Conservation (phyloP, 208 protist genomes). For the Novymonas esmeraldas region DNA sequence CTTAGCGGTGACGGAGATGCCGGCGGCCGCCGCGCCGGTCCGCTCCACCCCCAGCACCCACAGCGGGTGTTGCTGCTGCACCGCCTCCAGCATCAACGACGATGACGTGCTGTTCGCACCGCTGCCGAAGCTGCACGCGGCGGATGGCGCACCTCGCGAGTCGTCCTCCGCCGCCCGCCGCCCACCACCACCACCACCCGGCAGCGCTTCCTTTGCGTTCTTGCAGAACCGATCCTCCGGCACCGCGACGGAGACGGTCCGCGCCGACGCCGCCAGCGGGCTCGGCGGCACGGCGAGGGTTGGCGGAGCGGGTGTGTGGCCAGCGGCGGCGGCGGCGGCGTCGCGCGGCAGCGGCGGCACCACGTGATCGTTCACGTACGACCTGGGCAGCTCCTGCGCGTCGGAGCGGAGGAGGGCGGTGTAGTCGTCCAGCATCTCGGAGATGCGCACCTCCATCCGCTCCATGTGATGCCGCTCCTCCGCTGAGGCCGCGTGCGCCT, state of each 20-base stretch:
- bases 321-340: too few relatives aligned
- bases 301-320: not conserved
- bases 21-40: conserved; percentile 8
- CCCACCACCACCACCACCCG: too few relatives aligned
- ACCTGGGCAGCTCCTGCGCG: conserved; percentile 8
- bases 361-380: conserved; percentile 18
- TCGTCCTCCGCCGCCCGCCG: too few relatives aligned
- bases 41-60: conserved; percentile 30
- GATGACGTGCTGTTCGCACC: too few relatives aligned
- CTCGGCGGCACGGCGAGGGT: not conserved
- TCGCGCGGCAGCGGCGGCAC: not conserved
- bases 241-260: not conserved
- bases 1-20: conserved; percentile 8
- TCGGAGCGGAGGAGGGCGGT: conserved; percentile 16
- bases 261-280: not conserved
- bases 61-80: conserved; percentile 1
- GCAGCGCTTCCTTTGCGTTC: too few relatives aligned
- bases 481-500: not conserved
- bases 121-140: too few relatives aligned
- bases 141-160: too few relatives aligned
- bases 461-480: conserved; percentile 5
- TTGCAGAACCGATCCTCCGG: not conserved
- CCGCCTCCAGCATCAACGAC: not conserved
- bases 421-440: conserved; percentile 34
- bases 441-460: conserved; percentile 18